phyloP scores from a whole-genome alignment of 2,329 filamentous ascomycete genomes.

The Alternaria gaisen region DNA sequence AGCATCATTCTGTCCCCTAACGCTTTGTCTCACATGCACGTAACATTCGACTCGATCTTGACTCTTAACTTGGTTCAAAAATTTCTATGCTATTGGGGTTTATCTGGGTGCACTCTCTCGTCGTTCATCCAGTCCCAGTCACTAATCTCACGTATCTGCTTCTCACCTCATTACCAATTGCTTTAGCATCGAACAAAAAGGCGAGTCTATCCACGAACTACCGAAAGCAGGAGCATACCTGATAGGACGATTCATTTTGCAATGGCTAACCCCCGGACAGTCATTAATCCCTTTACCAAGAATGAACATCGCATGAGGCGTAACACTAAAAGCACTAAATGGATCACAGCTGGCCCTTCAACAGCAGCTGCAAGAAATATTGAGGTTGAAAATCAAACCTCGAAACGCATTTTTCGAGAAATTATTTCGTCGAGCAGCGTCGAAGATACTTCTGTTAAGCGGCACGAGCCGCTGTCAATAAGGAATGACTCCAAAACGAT shows the following conservation, averaged over 20 bases:
- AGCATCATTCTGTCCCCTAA: background rate
- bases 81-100: background rate
- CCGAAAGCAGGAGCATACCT: background rate
- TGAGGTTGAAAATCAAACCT: background rate
- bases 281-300: constrained; percentile 16
- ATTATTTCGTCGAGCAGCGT: background rate
- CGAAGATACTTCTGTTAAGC: background rate
- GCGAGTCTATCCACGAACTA: background rate
- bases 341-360: constrained; percentile 1
- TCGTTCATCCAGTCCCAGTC: background rate
- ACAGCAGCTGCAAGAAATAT: background rate
- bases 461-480: background rate
- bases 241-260: too few relatives aligned
- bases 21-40: constrained; percentile 9
- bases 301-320: constrained; percentile 10
- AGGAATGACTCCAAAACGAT: background rate
- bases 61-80: background rate
- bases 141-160: background rate
- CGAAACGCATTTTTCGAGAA: background rate
- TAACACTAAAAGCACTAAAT: constrained; percentile 12
- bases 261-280: constrained; percentile 10
- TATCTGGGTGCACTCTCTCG: background rate
- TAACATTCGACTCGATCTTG: background rate
- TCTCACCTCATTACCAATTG: background rate
- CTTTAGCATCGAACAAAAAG: background rate